These are phyloP conservation scores for Lignosus rhinocerotis DNA, from an alignment of 1,284 basidiomycete genomes.

Conservation along the genomic window DNA sequence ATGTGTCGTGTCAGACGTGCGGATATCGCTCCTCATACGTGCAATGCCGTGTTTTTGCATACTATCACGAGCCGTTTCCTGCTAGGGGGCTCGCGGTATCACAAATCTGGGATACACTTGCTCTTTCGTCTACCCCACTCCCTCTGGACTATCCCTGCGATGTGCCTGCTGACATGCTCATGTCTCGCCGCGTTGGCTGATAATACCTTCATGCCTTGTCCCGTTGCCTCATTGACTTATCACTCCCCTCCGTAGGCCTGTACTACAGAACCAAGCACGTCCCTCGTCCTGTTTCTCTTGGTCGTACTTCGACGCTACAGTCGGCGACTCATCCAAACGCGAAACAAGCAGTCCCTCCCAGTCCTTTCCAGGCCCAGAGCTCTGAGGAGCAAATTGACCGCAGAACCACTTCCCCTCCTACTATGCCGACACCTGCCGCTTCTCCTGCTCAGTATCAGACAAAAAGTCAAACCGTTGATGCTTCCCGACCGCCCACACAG, in stretches of 20 bases:
- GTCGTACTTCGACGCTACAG: constrained; percentile 31
- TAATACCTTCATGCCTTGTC: constrained; percentile 19
- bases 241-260: constrained; percentile 32
- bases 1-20: constrained; percentile 22
- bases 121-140: constrained; percentile 22
- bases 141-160: constrained; percentile 20
- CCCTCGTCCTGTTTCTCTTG: constrained; percentile 37
- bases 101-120: constrained; percentile 22
- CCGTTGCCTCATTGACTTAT: constrained; percentile 23
- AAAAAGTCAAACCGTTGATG: constrained; percentile 14
- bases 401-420: constrained; percentile 33
- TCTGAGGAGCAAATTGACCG: constrained; percentile 20
- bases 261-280: constrained; percentile 40
- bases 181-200: constrained; percentile 22
- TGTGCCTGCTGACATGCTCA: constrained; percentile 28
- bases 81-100: constrained; percentile 20
- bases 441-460: constrained; percentile 29
- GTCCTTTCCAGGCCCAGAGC: constrained; percentile 6
- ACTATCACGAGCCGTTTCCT: constrained; percentile 20
- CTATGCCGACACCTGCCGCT: constrained; percentile 35
- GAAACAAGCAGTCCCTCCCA: constrained; percentile 14
- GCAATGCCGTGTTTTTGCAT: constrained; percentile 20
- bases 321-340: constrained; percentile 36
- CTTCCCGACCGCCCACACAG: constrained; percentile 29
- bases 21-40: constrained; percentile 21